Conservation (phyloP, 352 stramenopile genomes). For the Phytopythium mirpurense region DNA sequence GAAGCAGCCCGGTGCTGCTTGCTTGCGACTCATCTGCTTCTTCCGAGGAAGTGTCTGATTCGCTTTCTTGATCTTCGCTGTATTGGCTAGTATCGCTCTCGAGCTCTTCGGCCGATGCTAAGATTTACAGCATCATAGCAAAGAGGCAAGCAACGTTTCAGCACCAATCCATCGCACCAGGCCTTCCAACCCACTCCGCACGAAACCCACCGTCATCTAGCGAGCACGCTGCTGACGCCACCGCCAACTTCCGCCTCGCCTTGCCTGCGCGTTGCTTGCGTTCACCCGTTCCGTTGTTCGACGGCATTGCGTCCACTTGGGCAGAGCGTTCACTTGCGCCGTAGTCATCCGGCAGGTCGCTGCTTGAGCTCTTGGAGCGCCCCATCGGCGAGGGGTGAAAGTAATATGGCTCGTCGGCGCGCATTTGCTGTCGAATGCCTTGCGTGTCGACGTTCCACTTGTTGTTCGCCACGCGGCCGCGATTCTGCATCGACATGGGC, state of each 20-base stretch:
- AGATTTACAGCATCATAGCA: not conserved
- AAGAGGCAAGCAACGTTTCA: not conserved
- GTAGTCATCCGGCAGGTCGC: conserved; percentile 34
- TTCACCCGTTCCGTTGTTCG: not conserved
- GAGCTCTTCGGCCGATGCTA: conserved; percentile 1
- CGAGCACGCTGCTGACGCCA: not conserved
- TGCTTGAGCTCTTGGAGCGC: conserved; percentile 27
- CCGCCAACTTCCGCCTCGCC: conserved; percentile 1
- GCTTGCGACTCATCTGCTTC: conserved; percentile 5
- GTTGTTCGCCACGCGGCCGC: conserved; percentile 42
- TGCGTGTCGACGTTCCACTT: conserved; percentile 76
- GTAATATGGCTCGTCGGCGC: conserved; percentile 23
- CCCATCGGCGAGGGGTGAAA: conserved; percentile 12
- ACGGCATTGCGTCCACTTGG: not conserved
- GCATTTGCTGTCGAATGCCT: conserved; percentile 47
- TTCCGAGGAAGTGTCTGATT: not conserved
- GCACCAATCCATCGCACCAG: not conserved
- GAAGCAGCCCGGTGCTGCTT: conserved; percentile 21
- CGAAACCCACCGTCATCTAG: conserved; percentile 3
- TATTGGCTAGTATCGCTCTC: not conserved
- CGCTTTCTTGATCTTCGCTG: not conserved
- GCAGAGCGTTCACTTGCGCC: conserved; percentile 8
- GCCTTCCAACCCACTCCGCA: too few species aligned
- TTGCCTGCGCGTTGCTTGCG: not conserved
- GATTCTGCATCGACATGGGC: conserved; percentile 12